Evolutionary conservation across 495 filamentous ascomycete species (phyloP), one percentile per base, ranked within the genome.

Genomic region (Staphylotrichum tortipilum): DNA sequence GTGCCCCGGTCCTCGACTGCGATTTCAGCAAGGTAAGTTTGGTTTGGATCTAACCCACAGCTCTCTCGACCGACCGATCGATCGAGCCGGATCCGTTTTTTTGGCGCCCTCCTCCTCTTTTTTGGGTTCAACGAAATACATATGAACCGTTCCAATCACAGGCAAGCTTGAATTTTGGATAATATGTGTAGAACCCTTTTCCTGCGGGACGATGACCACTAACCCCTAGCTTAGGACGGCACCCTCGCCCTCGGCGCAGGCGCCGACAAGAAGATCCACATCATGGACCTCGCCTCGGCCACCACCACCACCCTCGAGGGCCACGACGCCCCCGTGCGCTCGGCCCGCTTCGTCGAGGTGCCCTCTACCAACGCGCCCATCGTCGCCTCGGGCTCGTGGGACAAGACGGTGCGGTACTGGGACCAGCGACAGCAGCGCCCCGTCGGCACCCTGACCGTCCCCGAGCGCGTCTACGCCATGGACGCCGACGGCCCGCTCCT

Each of bases 381-480:
- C 56, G 69, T 94, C 52, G 79, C 88, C 28, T 91, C 89, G 3
- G 89, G 88, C 46, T 88, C 84, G 10, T 95, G 89, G 89, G 89
- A 95, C 69, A 89, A 87, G 67, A 89, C 82, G 3, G 67, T 95
- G 62, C 89, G 88, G 62, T 94, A 89, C 74, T 95, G 89, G 88
- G 89, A 95, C 64, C 62, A 91, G 22, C 79, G 86, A 42, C 73
- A 79, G 48, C 73, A 65, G 11, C 56, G 45, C 3, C 78, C 88
- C 10, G 79, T 85, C 41, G 85, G 76, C 6, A 70, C 70, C 7
- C 55, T 95, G 3, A 68, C 78, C 18, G 83, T 82, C 53, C 82
- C 84, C 51, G 88, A 96, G 56, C 81, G 89, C 42, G 77, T 95
- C 38, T 96, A 94, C 72, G 78, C 81, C 26, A 85, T 96, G 78